Conservation (phyloP, 331 rosid species). For the Erythrophleum ivorense region DNA sequence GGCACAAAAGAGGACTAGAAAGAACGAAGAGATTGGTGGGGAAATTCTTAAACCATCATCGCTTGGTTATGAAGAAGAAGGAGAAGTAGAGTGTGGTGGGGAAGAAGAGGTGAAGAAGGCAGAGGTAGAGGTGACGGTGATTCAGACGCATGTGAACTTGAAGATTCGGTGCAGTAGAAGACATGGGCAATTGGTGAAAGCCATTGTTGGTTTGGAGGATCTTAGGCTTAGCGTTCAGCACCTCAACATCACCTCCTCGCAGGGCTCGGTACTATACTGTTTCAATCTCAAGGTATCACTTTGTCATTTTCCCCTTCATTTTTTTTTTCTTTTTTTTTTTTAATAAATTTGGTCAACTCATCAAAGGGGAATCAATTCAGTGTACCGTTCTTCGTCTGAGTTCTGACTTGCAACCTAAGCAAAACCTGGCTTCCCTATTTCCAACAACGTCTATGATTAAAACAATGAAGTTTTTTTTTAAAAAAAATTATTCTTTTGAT, state of each 20-base stretch:
- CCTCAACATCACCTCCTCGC: conserved; percentile 81
- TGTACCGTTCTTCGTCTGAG: conserved; percentile 32
- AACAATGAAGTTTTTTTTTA: not conserved
- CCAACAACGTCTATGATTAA: conserved; percentile 35
- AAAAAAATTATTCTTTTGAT: not conserved
- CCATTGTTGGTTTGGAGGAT: conserved; percentile 84
- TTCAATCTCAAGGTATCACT: conserved; percentile 92
- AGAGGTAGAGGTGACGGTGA: conserved; percentile 72
- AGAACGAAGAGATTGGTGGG: conserved; percentile 40
- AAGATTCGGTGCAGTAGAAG: conserved; percentile 70
- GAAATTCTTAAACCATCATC: conserved; percentile 43
- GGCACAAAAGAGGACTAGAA: conserved; percentile 67
- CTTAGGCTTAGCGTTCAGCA: conserved; percentile 79
- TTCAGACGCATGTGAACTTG: conserved; percentile 94
- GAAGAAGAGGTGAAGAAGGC: conserved; percentile 57
- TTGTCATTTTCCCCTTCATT: not conserved
- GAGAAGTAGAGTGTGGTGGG: conserved; percentile 41
- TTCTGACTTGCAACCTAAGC: conserved; percentile 62
- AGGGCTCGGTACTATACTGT: conserved; percentile 68
- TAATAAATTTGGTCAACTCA: conserved; percentile 52
- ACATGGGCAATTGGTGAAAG: conserved; percentile 71
- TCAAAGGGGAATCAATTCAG: conserved; percentile 52
- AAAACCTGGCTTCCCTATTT: conserved; percentile 45
- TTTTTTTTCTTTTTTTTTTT: not conserved
- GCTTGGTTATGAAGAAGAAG: conserved; percentile 45